A percentile compares a stretch with the other conserved stretches of the same genome.
Evolutionary conservation across 305 asterid genomes (phyloP).

Genomic region (Solanum hybrid): DNA sequence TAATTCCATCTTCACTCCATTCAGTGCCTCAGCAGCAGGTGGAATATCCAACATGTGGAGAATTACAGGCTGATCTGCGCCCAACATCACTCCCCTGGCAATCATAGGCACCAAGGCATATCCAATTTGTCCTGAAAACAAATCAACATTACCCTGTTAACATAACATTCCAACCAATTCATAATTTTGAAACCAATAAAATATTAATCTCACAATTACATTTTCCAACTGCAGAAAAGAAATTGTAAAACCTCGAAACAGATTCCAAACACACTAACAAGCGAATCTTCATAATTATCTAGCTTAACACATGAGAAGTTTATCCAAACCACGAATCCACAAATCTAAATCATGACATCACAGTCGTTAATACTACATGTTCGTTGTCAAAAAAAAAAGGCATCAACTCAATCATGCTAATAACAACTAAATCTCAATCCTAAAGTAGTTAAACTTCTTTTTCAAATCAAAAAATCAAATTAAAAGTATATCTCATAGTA

Average conservation of each 20-base stretch:
- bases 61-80: conserved; percentile 81
- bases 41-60: conserved; percentile 94
- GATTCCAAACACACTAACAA: neutral
- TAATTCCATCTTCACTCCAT: conserved; percentile 90
- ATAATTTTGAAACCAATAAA: neutral
- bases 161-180: neutral
- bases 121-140: conserved; percentile 60
- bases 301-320: neutral
- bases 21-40: conserved; percentile 86
- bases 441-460: neutral
- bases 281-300: neutral
- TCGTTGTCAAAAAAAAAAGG: neutral
- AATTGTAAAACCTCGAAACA: neutral
- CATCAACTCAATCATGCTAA: neutral
- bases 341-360: neutral
- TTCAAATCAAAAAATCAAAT: neutral
- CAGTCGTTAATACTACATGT: neutral
- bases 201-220: neutral
- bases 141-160: neutral
- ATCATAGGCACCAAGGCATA: conserved; percentile 86
- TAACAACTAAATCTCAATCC: neutral
- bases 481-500: neutral
- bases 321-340: neutral
- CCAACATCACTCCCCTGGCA: conserved; percentile 92
- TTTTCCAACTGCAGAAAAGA: neutral